Evolutionary conservation across 768 basidiomycete species (phyloP), one percentile per base, ranked within the genome.

Genomic region (Podaxis carcinomalis): DNA sequence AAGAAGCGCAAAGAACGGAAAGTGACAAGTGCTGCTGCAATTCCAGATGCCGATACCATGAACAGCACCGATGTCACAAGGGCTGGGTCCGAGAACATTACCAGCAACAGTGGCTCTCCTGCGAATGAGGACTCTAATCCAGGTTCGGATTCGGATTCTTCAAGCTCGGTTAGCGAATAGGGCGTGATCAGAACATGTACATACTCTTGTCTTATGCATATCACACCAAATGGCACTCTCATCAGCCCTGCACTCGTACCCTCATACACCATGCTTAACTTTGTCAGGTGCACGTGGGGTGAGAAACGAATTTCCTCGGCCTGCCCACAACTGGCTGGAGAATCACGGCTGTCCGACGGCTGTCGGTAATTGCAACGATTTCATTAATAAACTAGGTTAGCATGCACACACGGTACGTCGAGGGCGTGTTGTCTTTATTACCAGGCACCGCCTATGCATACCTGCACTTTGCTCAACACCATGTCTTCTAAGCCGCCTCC

Each of bases 11-110:
- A 77, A 64, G 78, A 79, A 62, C 75, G 84, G 7, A 84, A 83
- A 63, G 77, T 85, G 4, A 79, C 73, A 13, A 85, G 84, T 61
- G 80, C 84, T 0, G 78, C 75, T 46, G 76, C 72, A 35, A 74
- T 86, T 53, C 72, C 73, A 6, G 83, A 86, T 14, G 69, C 70
- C 35, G 75, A 77, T 40, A 66, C 62, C 57, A 51, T 62, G 65
- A 50, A 63, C 32, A 50, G 59, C n/a, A 21, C 59, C 44, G 57
- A 49, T 56, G 37, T n/a, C 25, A 56, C 37, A 35, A 36, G 57
- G 27, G 56, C 56, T 21, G 59, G 36, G 11, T 57, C 62, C 14
- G 64, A 65, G 11, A 64, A 62, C 35, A 64, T 54, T 36, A 56
- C 65, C 23, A 61, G 61, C 46, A 66, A 64, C 27, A 61, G 61